These are phyloP conservation scores for Urostyla sp. DNA, from an alignment of 73 alveolate species.

Conservation along the genomic window DNA sequence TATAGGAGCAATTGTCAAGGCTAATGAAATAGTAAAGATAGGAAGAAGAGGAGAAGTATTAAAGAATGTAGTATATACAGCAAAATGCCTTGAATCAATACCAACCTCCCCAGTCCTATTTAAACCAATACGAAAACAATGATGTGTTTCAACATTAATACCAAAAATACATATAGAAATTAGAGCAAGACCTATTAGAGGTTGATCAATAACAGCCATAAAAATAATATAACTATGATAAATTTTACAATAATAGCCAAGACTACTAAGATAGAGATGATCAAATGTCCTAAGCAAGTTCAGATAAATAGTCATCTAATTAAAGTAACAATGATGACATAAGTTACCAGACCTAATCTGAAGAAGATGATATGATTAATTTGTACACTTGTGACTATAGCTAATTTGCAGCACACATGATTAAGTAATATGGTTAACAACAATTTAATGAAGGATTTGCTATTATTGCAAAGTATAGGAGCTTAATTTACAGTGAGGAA, in stretches of 20 bases:
- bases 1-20: slow-evolving; percentile 24
- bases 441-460: slow-evolving; percentile 63
- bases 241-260: neutral
- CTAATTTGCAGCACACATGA: slow-evolving; percentile 44
- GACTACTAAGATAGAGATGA: neutral
- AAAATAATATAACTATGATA: too few species aligned
- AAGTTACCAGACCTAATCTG: neutral
- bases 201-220: too few species aligned
- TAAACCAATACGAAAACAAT: slow-evolving; percentile 18
- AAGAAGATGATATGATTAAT: slow-evolving; percentile 30
- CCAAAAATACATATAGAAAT: slow-evolving; percentile 13
- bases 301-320: slow-evolving; percentile 26
- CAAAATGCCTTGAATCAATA: neutral
- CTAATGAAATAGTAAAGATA: slow-evolving; percentile 12
- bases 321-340: neutral
- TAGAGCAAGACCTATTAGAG: neutral
- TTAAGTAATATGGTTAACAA: slow-evolving; percentile 66
- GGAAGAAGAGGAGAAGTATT: slow-evolving; percentile 56
- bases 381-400: slow-evolving; percentile 47
- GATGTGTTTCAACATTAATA: slow-evolving; percentile 5
- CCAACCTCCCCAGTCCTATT: neutral
- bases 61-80: slow-evolving; percentile 3
- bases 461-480: slow-evolving; percentile 56
- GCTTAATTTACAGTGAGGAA: slow-evolving; percentile 48
- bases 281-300: neutral